These are phyloP conservation scores for Chytriomyces confervae DNA, from an alignment of 192 early-diverging fungal genomes.

Conservation along the genomic window DNA sequence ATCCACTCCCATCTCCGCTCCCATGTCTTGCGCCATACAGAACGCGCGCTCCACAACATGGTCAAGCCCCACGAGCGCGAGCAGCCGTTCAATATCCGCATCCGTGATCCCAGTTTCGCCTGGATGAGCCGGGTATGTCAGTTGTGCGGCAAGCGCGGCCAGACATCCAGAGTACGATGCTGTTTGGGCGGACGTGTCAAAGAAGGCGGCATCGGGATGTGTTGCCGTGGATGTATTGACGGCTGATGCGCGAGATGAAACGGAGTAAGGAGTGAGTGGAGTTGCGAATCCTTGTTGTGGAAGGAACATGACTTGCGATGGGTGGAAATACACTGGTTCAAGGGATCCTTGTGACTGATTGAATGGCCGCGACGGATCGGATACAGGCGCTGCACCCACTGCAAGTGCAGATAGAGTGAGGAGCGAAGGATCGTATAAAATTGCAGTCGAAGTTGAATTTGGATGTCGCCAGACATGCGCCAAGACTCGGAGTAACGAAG, in stretches of 20 bases:
- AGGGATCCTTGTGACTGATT: constrained; percentile 23
- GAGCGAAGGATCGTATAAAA: not conserved
- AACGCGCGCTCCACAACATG: constrained; percentile 47
- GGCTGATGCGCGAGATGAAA: constrained; percentile 63
- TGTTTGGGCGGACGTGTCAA: no score
- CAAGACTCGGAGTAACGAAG: constrained; percentile 79
- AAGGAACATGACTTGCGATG: constrained; percentile 61
- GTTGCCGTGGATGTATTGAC: not conserved
- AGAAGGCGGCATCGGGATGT: not conserved
- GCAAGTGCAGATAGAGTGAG: constrained; percentile 42
- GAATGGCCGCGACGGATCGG: not conserved
- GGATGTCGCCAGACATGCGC: constrained; percentile 75
- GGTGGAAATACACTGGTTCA: constrained; percentile 15
- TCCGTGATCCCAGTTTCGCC: constrained; percentile 33
- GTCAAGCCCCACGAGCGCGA: constrained; percentile 79
- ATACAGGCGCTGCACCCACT: not conserved
- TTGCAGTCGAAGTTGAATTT: not conserved
- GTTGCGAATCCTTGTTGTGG: constrained; percentile 52
- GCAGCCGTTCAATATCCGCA: constrained; percentile 70
- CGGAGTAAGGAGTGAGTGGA: constrained; percentile 63
- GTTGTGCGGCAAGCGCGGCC: constrained; percentile 63
- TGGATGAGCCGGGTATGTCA: constrained; percentile 69
- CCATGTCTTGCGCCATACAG: constrained; percentile 17
- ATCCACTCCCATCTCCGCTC: not conserved
- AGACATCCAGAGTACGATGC: not conserved